Evolutionary conservation across 495 filamentous ascomycete genomes (phyloP).

Genomic region (Wilcoxina mikolae): DNA sequence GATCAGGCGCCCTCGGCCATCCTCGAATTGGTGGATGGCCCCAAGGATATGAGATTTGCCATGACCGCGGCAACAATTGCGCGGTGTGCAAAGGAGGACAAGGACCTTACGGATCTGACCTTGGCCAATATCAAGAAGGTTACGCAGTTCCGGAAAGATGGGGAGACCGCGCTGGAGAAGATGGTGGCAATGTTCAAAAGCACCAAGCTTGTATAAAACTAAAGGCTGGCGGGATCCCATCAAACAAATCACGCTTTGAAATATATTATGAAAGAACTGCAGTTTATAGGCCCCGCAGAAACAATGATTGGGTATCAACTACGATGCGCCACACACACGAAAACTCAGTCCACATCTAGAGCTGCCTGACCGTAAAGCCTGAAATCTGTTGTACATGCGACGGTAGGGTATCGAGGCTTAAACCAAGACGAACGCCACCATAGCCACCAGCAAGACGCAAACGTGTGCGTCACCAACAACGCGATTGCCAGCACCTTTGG

Average conservation of each 20-base stretch:
- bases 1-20: conserved; percentile 82
- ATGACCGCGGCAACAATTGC: conserved; percentile 73
- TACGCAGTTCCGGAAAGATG: conserved; percentile 56
- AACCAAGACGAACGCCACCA: not conserved
- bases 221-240: not conserved
- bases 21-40: conserved; percentile 91
- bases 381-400: not conserved
- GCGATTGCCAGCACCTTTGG: not conserved
- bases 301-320: not conserved
- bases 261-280: not conserved
- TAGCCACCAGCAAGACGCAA: not conserved
- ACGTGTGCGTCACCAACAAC: not conserved
- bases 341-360: too few relatives aligned
- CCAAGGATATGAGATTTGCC: conserved; percentile 85
- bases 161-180: conserved; percentile 49
- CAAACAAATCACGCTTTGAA: not conserved
- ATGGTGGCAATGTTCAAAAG: conserved; percentile 50
- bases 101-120: conserved; percentile 51
- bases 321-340: too few relatives aligned
- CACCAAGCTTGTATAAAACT: conserved; percentile 23
- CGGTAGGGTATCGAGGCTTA: not conserved
- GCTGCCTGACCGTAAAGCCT: not conserved
- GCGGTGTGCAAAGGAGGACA: conserved; percentile 39
- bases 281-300: not conserved
- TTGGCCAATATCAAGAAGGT: conserved; percentile 67